These are phyloP conservation scores for Alternaria panax DNA, from an alignment of 2,329 filamentous ascomycete genomes.

Conservation along the genomic window DNA sequence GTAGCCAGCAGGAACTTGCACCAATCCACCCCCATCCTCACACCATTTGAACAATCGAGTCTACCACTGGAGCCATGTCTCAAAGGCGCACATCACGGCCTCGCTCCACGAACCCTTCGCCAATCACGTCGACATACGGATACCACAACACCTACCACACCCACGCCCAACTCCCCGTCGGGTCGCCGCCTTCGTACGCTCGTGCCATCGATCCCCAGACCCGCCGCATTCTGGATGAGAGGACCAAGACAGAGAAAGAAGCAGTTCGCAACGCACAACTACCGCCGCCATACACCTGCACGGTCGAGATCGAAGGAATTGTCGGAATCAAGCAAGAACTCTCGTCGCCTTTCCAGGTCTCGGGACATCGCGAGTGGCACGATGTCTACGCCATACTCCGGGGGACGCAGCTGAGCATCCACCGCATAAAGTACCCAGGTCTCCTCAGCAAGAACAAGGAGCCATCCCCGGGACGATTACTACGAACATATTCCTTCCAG, in stretches of 20 bases:
- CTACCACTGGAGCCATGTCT: constrained; percentile 12
- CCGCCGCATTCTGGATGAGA: constrained; percentile 30
- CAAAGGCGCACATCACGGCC: constrained; percentile 18
- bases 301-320: constrained; percentile 42
- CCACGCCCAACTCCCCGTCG: constrained; percentile 39
- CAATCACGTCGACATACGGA: constrained; percentile 45
- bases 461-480: constrained; percentile 63
- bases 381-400: constrained; percentile 69
- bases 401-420: constrained; percentile 72
- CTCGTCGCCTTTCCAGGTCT: constrained; percentile 68
- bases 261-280: constrained; percentile 24
- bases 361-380: constrained; percentile 69
- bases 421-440: constrained; percentile 66
- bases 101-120: constrained; percentile 28
- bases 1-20: not conserved
- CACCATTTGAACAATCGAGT: constrained; percentile 12
- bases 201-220: constrained; percentile 32
- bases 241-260: constrained; percentile 29
- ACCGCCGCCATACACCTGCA: constrained; percentile 48
- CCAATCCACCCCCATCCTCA: not conserved
- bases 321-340: constrained; percentile 70
- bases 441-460: constrained; percentile 57
- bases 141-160: constrained; percentile 55
- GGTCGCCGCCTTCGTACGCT: constrained; percentile 44
- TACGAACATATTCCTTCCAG: constrained; percentile 74